Evolutionary conservation across 2,329 filamentous ascomycete genomes (phyloP).

Genomic region (Aspergillus transmontanensis): DNA sequence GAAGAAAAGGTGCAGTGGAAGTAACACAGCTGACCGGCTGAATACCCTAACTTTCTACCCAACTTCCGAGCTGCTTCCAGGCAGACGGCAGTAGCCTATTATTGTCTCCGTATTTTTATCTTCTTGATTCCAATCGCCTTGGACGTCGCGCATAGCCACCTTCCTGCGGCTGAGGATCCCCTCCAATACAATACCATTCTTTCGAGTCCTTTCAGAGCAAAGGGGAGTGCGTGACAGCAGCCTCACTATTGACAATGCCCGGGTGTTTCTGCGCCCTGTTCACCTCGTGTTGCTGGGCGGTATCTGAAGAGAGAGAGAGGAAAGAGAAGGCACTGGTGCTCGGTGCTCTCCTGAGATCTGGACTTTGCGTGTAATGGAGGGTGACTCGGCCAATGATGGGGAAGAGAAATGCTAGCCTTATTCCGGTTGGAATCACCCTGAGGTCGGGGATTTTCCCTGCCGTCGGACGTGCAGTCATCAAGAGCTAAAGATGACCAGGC

Average conservation of each 20-base stretch:
- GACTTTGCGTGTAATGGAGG: background rate
- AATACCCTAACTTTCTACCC: conserved; percentile 2
- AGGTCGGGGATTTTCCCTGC: conserved; percentile 4
- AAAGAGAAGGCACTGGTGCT: background rate
- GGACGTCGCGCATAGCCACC: background rate
- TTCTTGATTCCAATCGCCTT: background rate
- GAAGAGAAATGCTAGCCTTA: conserved; percentile 1
- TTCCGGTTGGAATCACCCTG: background rate
- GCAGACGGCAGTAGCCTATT: background rate
- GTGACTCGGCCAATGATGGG: background rate
- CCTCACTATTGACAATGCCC: background rate
- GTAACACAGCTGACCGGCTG: background rate
- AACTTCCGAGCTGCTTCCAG: background rate
- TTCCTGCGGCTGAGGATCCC: background rate
- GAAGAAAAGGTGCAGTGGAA: background rate
- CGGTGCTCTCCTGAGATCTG: conserved; percentile 1
- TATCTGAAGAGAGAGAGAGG: background rate
- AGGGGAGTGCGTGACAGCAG: background rate
- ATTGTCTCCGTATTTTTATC: background rate
- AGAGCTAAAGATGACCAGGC: conserved; percentile 11
- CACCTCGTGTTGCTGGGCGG: background rate
- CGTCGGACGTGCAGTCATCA: conserved; percentile 6
- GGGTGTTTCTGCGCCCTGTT: conserved; percentile 4
- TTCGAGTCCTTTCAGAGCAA: background rate
- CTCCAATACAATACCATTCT: background rate